Base-by-base conservation (phyloP, 148 eudicot species). In the Amaranthus hypochondriacus region DNA sequence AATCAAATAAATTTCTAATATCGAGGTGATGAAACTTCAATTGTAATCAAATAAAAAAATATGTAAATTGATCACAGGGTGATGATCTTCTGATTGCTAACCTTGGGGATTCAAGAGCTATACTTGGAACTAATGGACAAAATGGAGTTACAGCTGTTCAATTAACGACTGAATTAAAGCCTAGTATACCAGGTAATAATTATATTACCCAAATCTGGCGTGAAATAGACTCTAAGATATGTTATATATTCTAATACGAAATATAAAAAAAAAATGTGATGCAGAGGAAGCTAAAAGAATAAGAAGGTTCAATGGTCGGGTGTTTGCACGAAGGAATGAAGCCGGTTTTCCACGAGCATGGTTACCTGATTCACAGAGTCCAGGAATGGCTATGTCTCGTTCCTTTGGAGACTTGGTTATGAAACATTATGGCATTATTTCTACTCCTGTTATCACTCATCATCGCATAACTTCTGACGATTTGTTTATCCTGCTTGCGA, bases 301-400 rank as follows among this genome's bases (percentile, higher is more conserved):
- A 63, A 84, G 71, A 68, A 75, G 81, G 74, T 88, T 83, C 69
- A 91, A 89, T 62, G 98, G 98, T 61, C 75, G 97, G 69, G 97
- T 93, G 28, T 93, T 88, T 76, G 92, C 92, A 48, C 61, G 89
- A 65, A 82, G 80, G 70, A 90, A 88, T 61, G 98, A 93, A 80
- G 97, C 98, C 13, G 91, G 86, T 68, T 88, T 91, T 44, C 75
- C 84, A 44, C 83, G 98, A 75, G 91, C 92, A 47, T 93, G 98
- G 98, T 72, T 93, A 78, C 98, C 98, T 13, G 81, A 83, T 62
- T 78, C 82, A 55, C 78, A 87, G 48, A 86, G 88, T 2, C 98
- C 98, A 21, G 98, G 98, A 47, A 81, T 93, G 71, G 98, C 98
- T 59, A 93, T 93, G 98, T 94, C 98, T 21, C 82, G 98, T 55